phyloP scores from a whole-genome alignment of 2,329 filamentous ascomycete genomes.

The Harringtonia lauricola region DNA sequence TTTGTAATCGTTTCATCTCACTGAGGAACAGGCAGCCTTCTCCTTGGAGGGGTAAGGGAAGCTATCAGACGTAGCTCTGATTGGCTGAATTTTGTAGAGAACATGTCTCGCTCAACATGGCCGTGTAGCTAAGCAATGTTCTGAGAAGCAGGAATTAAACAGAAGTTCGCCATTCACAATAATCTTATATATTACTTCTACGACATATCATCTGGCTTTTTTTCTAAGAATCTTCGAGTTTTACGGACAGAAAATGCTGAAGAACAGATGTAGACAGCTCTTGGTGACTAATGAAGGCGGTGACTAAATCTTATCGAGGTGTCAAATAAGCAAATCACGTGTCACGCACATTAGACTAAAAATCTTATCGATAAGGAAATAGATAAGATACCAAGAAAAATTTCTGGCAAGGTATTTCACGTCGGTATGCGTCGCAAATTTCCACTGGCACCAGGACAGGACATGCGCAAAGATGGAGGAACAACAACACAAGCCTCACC shows the following conservation, averaged over 20 bases:
- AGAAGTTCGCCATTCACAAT: too few relatives aligned
- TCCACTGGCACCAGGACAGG: neutral
- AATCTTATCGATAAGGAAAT: conserved; percentile 4
- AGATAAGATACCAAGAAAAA: conserved; percentile 10
- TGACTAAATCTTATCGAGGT: too few relatives aligned
- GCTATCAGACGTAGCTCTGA: neutral
- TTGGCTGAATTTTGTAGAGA: neutral
- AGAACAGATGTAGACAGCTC: neutral
- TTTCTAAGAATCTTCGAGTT: too few relatives aligned
- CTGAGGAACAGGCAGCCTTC: neutral
- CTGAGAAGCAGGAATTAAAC: too few relatives aligned
- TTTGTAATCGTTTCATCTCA: neutral
- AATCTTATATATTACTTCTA: too few relatives aligned
- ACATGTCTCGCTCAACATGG: too few relatives aligned
- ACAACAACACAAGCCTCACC: conserved; percentile 75
- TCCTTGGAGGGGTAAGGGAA: conserved; percentile 1
- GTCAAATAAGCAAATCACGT: too few relatives aligned
- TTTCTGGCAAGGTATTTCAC: too few relatives aligned
- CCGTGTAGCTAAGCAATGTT: too few relatives aligned
- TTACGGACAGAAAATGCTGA: too few relatives aligned
- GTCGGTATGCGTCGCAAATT: conserved; percentile 9
- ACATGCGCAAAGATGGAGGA: conserved; percentile 55
- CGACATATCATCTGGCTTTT: too few relatives aligned
- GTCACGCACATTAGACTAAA: too few relatives aligned
- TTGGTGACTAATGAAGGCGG: neutral